These are phyloP conservation scores for Colletotrichum higginsianum DNA, from an alignment of 2,329 filamentous ascomycete species.

Conservation along the genomic window DNA sequence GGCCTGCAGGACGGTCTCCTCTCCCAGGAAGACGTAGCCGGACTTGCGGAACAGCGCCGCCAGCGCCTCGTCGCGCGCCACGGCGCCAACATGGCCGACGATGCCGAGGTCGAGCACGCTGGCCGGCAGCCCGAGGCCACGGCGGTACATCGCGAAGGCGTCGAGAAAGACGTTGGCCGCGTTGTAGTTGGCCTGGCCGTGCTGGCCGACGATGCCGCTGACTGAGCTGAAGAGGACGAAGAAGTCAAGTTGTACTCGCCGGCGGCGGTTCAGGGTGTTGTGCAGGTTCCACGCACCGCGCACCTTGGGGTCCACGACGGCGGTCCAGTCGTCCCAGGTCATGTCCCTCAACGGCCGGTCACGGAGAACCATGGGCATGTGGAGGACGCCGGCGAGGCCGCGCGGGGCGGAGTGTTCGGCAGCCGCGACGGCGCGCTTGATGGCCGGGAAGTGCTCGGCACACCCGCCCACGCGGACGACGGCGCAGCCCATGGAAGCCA, in stretches of 20 bases:
- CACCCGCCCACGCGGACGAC: constrained; percentile 43
- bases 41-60: constrained; percentile 13
- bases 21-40: constrained; percentile 2
- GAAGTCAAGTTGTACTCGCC: constrained; percentile 51
- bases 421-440: constrained; percentile 43
- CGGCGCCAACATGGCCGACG: constrained; percentile 55
- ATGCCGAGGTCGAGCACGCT: constrained; percentile 56
- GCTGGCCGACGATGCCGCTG: constrained; percentile 51
- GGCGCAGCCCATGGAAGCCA: constrained; percentile 25
- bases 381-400: constrained; percentile 54
- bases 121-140: constrained; percentile 53
- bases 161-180: constrained; percentile 59
- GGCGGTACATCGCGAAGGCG: constrained; percentile 54
- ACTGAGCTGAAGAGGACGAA: constrained; percentile 55
- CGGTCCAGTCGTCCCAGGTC: constrained; percentile 14
- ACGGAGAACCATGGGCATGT: constrained; percentile 53
- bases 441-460: constrained; percentile 46
- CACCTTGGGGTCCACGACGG: constrained; percentile 16
- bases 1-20: neutral
- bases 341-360: constrained; percentile 14
- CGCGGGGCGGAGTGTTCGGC: constrained; percentile 32
- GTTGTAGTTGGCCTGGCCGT: constrained; percentile 57
- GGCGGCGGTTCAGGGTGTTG: neutral
- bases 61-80: constrained; percentile 41
- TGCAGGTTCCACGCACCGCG: constrained; percentile 17